Conservation (phyloP, 176 grass and related monocot genomes). For the Raddia guianensis region DNA sequence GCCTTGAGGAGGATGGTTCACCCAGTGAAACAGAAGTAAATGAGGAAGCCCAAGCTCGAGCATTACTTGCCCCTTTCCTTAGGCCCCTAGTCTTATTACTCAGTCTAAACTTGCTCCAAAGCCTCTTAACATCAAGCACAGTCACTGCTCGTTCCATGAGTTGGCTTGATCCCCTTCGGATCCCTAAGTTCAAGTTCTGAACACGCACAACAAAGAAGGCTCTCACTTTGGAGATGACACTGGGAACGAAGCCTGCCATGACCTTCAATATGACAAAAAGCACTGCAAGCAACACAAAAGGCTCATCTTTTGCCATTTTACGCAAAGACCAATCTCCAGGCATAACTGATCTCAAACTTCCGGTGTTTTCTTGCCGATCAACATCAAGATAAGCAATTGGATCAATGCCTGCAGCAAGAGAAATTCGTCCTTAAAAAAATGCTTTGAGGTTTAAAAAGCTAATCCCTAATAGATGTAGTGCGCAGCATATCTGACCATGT, state of each 20-base stretch:
- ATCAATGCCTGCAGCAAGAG: constrained; percentile 54
- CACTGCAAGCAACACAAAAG: constrained; percentile 44
- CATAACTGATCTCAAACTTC: constrained; percentile 32
- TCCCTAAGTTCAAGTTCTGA: constrained; percentile 49
- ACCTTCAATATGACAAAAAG: constrained; percentile 63
- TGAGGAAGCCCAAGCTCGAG: constrained; percentile 84
- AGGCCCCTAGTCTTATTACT: constrained; percentile 65
- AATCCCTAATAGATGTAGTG: constrained; percentile 4
- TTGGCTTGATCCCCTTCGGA: constrained; percentile 53
- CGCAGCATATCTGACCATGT: background rate
- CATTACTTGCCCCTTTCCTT: constrained; percentile 77
- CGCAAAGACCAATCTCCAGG: constrained; percentile 30
- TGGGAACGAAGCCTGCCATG: constrained; percentile 25
- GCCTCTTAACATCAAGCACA: constrained; percentile 58
- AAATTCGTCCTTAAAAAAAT: constrained; percentile 1
- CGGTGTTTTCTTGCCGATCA: constrained; percentile 42
- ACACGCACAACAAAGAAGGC: constrained; percentile 48
- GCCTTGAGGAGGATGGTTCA: constrained; percentile 63
- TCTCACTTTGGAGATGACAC: constrained; percentile 45
- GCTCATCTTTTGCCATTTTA: constrained; percentile 49
- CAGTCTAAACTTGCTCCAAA: constrained; percentile 73
- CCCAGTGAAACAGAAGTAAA: constrained; percentile 89
- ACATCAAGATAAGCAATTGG: constrained; percentile 64
- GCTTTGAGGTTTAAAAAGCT: background rate
- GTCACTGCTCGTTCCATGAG: constrained; percentile 51